phyloP scores from a whole-genome alignment of 2,329 filamentous ascomycete species.

The Fusarium torulosum region DNA sequence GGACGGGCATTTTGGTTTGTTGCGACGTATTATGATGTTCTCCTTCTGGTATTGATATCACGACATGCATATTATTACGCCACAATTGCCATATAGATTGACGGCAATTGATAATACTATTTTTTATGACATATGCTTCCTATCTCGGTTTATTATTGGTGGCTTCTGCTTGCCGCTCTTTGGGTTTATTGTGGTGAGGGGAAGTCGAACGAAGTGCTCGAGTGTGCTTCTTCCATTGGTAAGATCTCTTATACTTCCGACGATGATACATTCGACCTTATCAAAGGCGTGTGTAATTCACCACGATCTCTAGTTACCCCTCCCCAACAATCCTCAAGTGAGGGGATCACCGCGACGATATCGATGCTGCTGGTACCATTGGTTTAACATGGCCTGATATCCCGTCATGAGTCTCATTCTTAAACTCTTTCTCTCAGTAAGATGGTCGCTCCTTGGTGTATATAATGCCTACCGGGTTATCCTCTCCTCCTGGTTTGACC shows the following conservation, averaged over 20 bases:
- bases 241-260: background rate
- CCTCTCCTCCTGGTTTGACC: background rate
- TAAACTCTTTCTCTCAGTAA: background rate
- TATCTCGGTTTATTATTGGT: background rate
- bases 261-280: background rate
- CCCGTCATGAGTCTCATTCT: background rate
- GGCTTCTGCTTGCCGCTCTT: background rate
- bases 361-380: background rate
- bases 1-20: constrained; percentile 28
- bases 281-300: background rate
- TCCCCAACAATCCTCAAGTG: background rate
- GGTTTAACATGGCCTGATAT: background rate
- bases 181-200: background rate
- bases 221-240: background rate
- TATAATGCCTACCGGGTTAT: background rate
- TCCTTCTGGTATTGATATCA: constrained; percentile 26
- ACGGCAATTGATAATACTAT: constrained; percentile 17
- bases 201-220: background rate
- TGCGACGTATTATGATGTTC: constrained; percentile 22
- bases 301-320: background rate
- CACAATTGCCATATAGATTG: constrained; percentile 33
- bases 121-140: constrained; percentile 9
- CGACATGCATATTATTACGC: constrained; percentile 27
- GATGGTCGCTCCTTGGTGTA: background rate
- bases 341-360: constrained; percentile 1